Evolutionary conservation across 1,284 basidiomycete genomes (phyloP), one percentile per base, ranked within the genome.

Genomic region (Irpex sp.): DNA sequence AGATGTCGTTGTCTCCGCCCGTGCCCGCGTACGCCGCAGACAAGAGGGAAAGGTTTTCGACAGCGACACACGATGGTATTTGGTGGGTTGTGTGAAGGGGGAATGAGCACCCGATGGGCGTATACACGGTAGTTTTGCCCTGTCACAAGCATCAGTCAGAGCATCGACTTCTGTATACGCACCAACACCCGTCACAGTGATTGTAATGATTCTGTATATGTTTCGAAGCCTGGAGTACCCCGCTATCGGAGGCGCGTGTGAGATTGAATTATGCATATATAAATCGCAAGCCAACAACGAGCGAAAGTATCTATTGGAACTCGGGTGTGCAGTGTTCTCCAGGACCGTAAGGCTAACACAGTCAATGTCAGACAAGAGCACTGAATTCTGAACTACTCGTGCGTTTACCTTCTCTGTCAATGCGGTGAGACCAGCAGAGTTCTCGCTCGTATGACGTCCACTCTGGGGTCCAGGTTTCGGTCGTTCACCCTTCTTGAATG

Each of bases 401-500:
- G 28, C 48, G 12, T 52, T 5, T 57, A 94, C 94, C 82, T 95
- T 91, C 61, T 81, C 81, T 45, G 87, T 87, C 62, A 98, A 82
- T 55, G 93, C 81, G 28, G 96, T 98, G 61, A 97, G 79, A 53
- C 90, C 91, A 45, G 91, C 93, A 53, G 91, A 88, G 77, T 96
- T 96, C 78, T 98, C 94, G 65, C 91, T 91, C 12, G 93, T 94
- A 64, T 85, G 82, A 66, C 96, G 84, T 49, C 87, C 86, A 64
- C 87, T 89, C 74, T 98, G 96, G 61, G 97, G 96, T 33, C 97
- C 96, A 16, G 93, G 84, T 77, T 93, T 94, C 62, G 93, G 93
- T 73, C 89, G 91, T 74, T 91, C 83, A 59, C 96, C 96, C 69
- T 87, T 88, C 37, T 86, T 80, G 71, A 99, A 90, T 2, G 90